Base-by-base conservation (phyloP, 148 eudicot genomes). In the Cornus kousa region DNA sequence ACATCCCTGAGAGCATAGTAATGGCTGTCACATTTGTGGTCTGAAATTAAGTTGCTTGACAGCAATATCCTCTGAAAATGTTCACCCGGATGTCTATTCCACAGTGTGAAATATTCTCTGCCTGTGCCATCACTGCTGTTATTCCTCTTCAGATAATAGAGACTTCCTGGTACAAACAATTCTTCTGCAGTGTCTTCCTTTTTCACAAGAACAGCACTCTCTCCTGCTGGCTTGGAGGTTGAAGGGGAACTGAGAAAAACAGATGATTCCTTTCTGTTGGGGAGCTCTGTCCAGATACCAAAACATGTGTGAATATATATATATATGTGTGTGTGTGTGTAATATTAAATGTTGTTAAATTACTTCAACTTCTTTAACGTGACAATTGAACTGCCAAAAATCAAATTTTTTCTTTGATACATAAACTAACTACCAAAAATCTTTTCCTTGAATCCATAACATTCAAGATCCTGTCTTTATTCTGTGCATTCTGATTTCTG, bases 1-100 rank as follows among this genome's bases (percentile, higher is more conserved):
- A 89, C 96, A 80, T 94, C 96, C 83, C 96, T 88, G 53, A 93
- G 87, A 84, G 98, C 98, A 76, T 85, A 84, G 68, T 80, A 83
- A 64, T 93, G 95, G 86, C 90, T 93, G 67, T 93, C 95, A 66
- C 96, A 94, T 79, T 89, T 91, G 86, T 94, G 98, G 85, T 85
- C 94, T 11, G 90, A 86, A 62, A 94, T 90, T 9, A 94, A 53
- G 83, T 92, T 94, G 82, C 83, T 83, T 1, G 98, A 90, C 28
- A 94, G 89, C 68, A 87, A 59, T 79, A 94, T 89, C 82, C 87
- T 83, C 78, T 88, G 89, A 80, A 92, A 92, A 85, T 94, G 98
- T 48, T 94, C 88, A 67, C 96, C 96, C 4, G 91, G 87, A 11
- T 94, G 77, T 76, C 98, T 78, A 75, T 86, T 92, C 91, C 90